Conservation (phyloP, 768 basidiomycete species). For the Amanita phalloides region DNA sequence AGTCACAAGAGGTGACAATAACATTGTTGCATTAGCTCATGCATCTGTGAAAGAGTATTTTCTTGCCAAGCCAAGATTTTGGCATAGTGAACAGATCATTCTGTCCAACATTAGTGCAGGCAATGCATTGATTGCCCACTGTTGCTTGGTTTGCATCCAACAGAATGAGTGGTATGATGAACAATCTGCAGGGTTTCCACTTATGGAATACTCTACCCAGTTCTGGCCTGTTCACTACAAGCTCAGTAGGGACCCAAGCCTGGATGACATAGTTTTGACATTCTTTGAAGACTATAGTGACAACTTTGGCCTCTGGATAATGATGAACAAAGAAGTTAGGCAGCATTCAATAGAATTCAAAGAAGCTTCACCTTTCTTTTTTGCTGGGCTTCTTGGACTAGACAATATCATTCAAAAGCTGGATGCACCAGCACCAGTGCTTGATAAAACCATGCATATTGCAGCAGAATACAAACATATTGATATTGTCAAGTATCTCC, state of each 20-base stretch:
- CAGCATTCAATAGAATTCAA: not conserved
- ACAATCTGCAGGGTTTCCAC: not conserved
- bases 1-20: not conserved
- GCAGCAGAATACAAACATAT: not conserved
- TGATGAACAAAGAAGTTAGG: not conserved
- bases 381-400: not conserved
- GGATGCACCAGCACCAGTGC: not conserved
- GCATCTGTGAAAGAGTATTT: constrained; percentile 1
- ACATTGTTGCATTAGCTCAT: not conserved
- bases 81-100: not conserved
- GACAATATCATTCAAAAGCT: not conserved
- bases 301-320: not conserved
- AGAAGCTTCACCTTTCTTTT: not conserved
- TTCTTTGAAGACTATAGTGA: not conserved
- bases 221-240: not conserved
- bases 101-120: not conserved
- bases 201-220: not conserved
- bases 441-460: not conserved
- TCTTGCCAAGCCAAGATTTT: not conserved
- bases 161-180: not conserved
- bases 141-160: not conserved
- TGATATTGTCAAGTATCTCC: not conserved
- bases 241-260: not conserved
- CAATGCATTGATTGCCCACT: not conserved
- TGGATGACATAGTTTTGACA: not conserved